A percentile compares a stretch with the other conserved stretches of the same genome.
Evolutionary conservation across 169 alveolate species (phyloP).

Genomic region (Eimeria sp.): DNA sequence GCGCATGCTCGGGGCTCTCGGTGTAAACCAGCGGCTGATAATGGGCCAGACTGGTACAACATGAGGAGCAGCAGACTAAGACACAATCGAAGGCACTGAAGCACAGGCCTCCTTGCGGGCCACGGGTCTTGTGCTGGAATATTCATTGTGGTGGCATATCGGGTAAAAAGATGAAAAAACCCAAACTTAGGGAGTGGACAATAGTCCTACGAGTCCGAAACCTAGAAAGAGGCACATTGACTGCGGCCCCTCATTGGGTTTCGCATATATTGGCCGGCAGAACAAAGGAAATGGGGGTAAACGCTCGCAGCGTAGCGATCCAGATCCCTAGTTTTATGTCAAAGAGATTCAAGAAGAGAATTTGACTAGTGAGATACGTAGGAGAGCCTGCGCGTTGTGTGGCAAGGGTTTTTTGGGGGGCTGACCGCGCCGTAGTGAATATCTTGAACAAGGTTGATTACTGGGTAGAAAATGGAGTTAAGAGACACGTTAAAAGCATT

Average conservation of each 20-base stretch:
- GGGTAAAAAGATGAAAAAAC: background rate
- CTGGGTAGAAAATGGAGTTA: background rate
- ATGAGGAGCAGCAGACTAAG: background rate
- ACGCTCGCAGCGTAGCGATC: background rate
- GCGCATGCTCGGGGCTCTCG: slow-evolving; percentile 12
- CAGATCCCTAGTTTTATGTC: background rate
- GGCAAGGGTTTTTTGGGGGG: background rate
- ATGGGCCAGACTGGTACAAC: background rate
- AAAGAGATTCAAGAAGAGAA: background rate
- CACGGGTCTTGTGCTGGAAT: background rate
- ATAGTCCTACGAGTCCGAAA: background rate
- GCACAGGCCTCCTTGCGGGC: background rate
- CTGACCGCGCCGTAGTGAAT: background rate
- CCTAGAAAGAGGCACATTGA: background rate
- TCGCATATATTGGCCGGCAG: background rate
- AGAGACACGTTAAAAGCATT: background rate
- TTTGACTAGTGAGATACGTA: background rate
- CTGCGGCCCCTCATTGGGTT: background rate
- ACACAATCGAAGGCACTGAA: background rate
- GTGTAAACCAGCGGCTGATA: background rate
- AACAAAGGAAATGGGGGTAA: background rate
- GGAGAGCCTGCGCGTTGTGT: background rate
- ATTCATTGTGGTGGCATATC: slow-evolving; percentile 39
- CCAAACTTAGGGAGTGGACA: background rate
- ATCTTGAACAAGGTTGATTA: background rate